These are phyloP conservation scores for Salvia rosmarinus DNA, from an alignment of 257 asterid species.

Conservation along the genomic window DNA sequence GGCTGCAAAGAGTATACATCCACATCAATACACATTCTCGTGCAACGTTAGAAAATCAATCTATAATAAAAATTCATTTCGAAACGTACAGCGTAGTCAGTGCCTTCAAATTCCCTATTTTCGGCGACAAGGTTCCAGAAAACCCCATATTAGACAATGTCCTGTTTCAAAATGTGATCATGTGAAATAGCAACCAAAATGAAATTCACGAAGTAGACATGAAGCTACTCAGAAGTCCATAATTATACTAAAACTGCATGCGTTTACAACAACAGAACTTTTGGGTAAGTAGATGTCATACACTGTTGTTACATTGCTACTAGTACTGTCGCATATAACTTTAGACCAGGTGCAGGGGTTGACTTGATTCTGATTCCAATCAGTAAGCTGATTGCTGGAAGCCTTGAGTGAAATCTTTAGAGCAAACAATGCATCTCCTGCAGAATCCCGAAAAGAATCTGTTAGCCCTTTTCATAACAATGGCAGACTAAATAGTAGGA, in stretches of 20 bases:
- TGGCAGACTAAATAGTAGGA: conserved; percentile 13
- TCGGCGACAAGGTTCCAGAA: conserved; percentile 78
- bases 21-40: conserved; percentile 4
- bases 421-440: conserved; percentile 77
- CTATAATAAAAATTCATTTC: conserved; percentile 23
- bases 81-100: conserved; percentile 76
- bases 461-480: conserved; percentile 15
- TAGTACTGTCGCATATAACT: conserved; percentile 59
- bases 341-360: conserved; percentile 96
- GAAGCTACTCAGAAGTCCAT: background rate
- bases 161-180: conserved; percentile 53
- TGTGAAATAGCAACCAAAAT: conserved; percentile 13
- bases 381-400: conserved; percentile 63
- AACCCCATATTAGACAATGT: conserved; percentile 87
- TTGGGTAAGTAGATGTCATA: conserved; percentile 28
- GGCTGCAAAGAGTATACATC: conserved; percentile 52
- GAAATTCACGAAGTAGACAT: conserved; percentile 15
- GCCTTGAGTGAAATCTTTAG: conserved; percentile 71
- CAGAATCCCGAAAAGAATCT: conserved; percentile 26
- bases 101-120: conserved; percentile 61
- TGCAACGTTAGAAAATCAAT: conserved; percentile 25
- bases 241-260: conserved; percentile 15
- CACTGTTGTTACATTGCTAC: conserved; percentile 63
- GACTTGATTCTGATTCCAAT: conserved; percentile 83
- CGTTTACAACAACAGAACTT: background rate